Base-by-base conservation (phyloP, 768 basidiomycete genomes). In the Saitozyma podzolica region DNA sequence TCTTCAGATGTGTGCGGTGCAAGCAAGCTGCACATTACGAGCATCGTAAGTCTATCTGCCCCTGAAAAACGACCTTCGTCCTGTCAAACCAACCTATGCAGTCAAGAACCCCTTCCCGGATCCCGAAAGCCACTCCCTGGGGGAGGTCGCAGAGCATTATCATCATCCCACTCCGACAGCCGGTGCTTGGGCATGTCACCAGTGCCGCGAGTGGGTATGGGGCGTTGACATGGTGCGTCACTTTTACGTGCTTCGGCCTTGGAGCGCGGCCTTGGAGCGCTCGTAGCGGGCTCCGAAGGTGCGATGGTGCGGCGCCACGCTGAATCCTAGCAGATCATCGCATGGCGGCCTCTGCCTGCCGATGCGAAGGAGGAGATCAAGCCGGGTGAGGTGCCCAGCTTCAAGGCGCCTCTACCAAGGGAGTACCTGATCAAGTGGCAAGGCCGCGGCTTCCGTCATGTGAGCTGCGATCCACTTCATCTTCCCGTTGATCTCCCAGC, bases 361-460 rank as follows among this genome's bases (percentile, higher is more conserved):
- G 83, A 84, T 63, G 88, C 86, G 16, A 77, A 83, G 8, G 88
- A 91, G 71, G 82, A 85, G 2, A 79, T 69, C 39, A 72, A 80
- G 8, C 54, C 67, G 8, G 82, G 81, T 53, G 80, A 84, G 56
- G 69, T 80, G 2, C 82, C 84, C 0, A 80, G 86, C 65, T 83
- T 83, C 76, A 92, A 87, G 75, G 76, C 81, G 29, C 69, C 81
- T 41, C 83, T 94, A 14, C 91, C 90, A n/a, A 82, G 94, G 50
- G 91, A 95, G 78, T 97, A 97, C 76, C 86, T 97, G 11, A 86
- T 97, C 59, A 97, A 97, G 77, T 97, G 92, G 92, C 78, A 79
- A 9, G 86, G 83, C 47, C 81, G 88, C 50, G 90, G 92, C 66
- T 97, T 90, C 78, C 82, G 89, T 57, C 78, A 80, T 72, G 78